phyloP scores from a whole-genome alignment of 2,329 filamentous ascomycete species.

The Ceratocystis ficicola region DNA sequence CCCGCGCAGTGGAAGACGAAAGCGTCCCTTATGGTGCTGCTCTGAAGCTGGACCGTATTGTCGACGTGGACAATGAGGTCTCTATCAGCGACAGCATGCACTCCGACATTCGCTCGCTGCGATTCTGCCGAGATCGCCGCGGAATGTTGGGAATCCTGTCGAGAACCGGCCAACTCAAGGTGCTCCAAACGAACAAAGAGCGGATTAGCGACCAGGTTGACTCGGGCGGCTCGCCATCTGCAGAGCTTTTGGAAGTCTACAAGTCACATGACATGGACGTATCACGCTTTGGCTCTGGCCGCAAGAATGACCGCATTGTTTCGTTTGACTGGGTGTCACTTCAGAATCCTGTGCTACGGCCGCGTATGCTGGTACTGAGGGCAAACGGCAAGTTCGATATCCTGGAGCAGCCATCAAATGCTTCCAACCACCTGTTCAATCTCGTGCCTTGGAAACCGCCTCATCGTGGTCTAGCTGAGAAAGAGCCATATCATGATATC shows the following conservation, averaged over 20 bases:
- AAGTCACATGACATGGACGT: conserved; percentile 52
- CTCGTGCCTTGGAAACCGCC: conserved; percentile 50
- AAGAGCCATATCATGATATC: conserved; percentile 39
- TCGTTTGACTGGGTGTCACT: conserved; percentile 58
- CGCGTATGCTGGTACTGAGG: conserved; percentile 47
- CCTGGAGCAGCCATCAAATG: conserved; percentile 47
- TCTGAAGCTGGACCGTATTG: conserved; percentile 44
- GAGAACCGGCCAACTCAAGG: conserved; percentile 50
- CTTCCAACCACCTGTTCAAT: conserved; percentile 47
- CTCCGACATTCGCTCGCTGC: conserved; percentile 49
- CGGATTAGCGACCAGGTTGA: conserved; percentile 29
- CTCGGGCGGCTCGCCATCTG: conserved; percentile 30
- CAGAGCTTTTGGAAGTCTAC: conserved; percentile 45
- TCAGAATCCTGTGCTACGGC: conserved; percentile 42
- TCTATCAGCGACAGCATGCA: conserved; percentile 43
- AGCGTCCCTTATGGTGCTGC: conserved; percentile 51
- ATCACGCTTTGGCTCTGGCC: conserved; percentile 39
- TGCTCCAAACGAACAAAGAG: conserved; percentile 48
- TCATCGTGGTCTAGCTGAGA: conserved; percentile 45
- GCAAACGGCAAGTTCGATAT: conserved; percentile 51
- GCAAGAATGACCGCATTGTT: conserved; percentile 49
- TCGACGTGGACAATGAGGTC: conserved; percentile 42
- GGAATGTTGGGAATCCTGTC: conserved; percentile 51
- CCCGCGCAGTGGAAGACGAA: conserved; percentile 47
- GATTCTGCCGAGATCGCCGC: conserved; percentile 50